Evolutionary conservation across 352 stramenopile genomes (phyloP).

Genomic region (Pythium insidiosum): DNA sequence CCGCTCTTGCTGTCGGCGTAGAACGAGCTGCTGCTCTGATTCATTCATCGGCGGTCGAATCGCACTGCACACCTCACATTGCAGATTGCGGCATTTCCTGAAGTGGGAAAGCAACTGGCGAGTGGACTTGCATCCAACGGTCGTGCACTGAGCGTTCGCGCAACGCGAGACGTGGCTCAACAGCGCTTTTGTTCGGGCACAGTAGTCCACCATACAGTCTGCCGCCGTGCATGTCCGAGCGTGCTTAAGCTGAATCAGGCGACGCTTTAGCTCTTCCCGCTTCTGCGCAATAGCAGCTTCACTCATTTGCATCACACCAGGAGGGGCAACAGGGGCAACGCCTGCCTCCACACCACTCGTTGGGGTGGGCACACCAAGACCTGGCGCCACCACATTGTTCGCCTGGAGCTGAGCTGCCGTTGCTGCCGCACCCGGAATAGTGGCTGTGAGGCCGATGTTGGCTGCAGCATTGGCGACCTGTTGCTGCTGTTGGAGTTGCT

Average conservation of each 20-base stretch:
- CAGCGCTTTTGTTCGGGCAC: constrained; percentile 69
- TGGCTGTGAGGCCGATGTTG: constrained; percentile 20
- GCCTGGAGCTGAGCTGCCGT: constrained; percentile 22
- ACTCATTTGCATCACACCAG: constrained; percentile 62
- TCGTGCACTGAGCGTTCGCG: constrained; percentile 79
- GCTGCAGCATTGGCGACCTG: constrained; percentile 28
- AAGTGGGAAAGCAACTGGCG: constrained; percentile 82
- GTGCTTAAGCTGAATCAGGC: constrained; percentile 83
- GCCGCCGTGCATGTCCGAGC: constrained; percentile 68
- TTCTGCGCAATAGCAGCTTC: constrained; percentile 81
- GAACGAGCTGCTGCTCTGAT: constrained; percentile 75
- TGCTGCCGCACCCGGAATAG: constrained; percentile 16
- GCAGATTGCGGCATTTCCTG: constrained; percentile 80
- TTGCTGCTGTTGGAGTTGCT: constrained; percentile 70
- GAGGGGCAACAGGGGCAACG: constrained; percentile 1
- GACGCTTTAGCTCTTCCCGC: constrained; percentile 76
- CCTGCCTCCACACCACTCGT: background rate
- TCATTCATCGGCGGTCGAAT: constrained; percentile 86
- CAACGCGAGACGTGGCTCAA: constrained; percentile 77
- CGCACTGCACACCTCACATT: constrained; percentile 82
- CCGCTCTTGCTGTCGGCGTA: constrained; percentile 79
- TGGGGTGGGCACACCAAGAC: background rate
- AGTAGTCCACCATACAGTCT: constrained; percentile 79
- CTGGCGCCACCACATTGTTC: background rate
- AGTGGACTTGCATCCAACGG: constrained; percentile 83